phyloP scores from a whole-genome alignment of 2,329 filamentous ascomycete genomes.

The Orbilia ellipsospora region DNA sequence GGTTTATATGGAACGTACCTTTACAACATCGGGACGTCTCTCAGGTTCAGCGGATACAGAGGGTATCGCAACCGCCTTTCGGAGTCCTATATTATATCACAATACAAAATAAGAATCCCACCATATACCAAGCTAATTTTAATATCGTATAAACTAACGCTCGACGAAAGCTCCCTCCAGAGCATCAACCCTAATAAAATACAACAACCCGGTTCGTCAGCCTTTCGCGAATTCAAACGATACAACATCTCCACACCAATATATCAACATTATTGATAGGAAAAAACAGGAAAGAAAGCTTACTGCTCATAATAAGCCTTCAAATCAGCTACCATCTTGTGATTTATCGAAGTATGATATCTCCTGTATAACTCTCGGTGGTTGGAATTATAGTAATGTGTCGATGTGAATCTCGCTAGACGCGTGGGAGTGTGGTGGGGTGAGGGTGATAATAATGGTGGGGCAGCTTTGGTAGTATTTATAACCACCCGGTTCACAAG shows the following conservation, averaged over 20 bases:
- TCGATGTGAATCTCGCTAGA: constrained; percentile 6
- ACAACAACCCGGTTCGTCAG: constrained; percentile 10
- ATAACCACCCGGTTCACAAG: constrained; percentile 17
- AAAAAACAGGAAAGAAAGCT: constrained; percentile 3
- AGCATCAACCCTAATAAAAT: constrained; percentile 59
- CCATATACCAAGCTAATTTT: constrained; percentile 60
- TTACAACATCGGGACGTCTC: constrained; percentile 88
- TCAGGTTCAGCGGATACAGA: constrained; percentile 93
- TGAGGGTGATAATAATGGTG: constrained; percentile 22
- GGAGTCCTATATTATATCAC: constrained; percentile 87
- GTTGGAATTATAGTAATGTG: too few relatives aligned
- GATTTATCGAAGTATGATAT: constrained; percentile 14
- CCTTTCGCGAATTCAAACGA: constrained; percentile 11
- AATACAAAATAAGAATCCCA: background rate
- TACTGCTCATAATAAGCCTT: constrained; percentile 44
- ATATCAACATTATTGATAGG: too few relatives aligned
- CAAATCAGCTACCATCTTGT: constrained; percentile 50
- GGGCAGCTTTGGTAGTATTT: constrained; percentile 37
- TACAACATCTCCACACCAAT: background rate
- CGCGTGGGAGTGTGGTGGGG: constrained; percentile 4
- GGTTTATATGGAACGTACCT: constrained; percentile 64
- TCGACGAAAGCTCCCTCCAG: constrained; percentile 60
- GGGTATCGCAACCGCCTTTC: constrained; percentile 93
- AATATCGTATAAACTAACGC: constrained; percentile 51
- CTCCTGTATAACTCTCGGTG: background rate